phyloP scores from a whole-genome alignment of 1,284 basidiomycete genomes.

The Tilletia caries region DNA sequence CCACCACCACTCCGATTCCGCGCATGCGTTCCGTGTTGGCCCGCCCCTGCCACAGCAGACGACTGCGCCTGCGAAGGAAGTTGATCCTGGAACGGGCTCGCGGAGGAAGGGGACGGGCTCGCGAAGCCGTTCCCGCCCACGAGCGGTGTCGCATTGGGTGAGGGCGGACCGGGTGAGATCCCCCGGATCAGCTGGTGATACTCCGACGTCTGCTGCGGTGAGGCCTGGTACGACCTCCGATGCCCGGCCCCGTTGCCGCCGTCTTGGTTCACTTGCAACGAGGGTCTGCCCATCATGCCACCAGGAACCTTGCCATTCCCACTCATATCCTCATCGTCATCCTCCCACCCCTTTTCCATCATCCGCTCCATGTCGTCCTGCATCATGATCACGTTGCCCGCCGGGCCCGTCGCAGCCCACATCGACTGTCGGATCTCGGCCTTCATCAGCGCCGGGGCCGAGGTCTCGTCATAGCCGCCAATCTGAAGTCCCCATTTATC shows the following conservation, averaged over 20 bases:
- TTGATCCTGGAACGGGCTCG: no score
- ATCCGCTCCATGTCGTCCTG: constrained; percentile 45
- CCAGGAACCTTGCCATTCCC: neutral
- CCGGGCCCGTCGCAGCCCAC: constrained; percentile 27
- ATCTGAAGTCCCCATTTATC: constrained; percentile 77
- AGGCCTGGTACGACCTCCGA: neutral
- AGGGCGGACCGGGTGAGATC: neutral
- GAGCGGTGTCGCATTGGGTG: neutral
- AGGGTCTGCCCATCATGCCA: neutral
- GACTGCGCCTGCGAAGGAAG: no score
- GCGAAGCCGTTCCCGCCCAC: no score
- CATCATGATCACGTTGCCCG: constrained; percentile 37
- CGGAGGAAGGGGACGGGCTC: no score
- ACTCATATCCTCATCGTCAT: constrained; percentile 18
- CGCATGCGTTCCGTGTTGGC: no score
- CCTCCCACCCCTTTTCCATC: constrained; percentile 44
- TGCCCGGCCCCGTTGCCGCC: neutral
- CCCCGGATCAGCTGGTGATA: constrained; percentile 9
- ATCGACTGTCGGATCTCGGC: constrained; percentile 41
- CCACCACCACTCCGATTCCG: no score
- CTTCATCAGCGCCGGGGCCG: constrained; percentile 35
- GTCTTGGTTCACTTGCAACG: neutral
- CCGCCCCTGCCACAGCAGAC: no score
- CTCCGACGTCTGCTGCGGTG: neutral
- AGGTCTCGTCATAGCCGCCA: constrained; percentile 50